Conservation (phyloP, 2,329 filamentous ascomycete species). For the Pseudogymnoascus sp. region DNA sequence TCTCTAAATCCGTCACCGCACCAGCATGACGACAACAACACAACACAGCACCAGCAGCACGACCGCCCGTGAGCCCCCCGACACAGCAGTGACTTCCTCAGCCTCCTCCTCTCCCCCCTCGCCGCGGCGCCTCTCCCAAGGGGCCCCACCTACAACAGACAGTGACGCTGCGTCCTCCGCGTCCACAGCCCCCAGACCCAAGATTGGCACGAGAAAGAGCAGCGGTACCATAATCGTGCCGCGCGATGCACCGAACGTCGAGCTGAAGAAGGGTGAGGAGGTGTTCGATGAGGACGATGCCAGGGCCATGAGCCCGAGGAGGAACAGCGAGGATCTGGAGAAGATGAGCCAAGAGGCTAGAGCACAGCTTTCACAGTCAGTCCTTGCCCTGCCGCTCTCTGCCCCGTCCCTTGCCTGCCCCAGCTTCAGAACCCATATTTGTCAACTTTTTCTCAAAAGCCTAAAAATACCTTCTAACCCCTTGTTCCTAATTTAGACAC, state of each 20-base stretch:
- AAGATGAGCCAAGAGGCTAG: conserved; percentile 77
- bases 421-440: background rate
- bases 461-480: background rate
- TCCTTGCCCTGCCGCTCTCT: conserved; percentile 22
- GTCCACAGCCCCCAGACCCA: conserved; percentile 35
- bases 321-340: conserved; percentile 86
- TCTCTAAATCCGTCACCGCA: conserved; percentile 8
- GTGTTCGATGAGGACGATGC: conserved; percentile 76
- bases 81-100: background rate
- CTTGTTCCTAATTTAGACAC: conserved; percentile 50
- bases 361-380: conserved; percentile 48
- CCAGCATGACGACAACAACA: conserved; percentile 8
- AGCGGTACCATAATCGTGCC: conserved; percentile 78
- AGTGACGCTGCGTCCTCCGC: conserved; percentile 6
- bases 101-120: background rate
- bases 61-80: conserved; percentile 4
- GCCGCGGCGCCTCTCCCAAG: conserved; percentile 7
- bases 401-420: background rate
- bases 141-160: background rate
- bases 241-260: conserved; percentile 64
- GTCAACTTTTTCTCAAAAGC: background rate
- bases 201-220: conserved; percentile 64
- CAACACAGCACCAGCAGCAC: conserved; percentile 7
- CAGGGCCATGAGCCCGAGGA: conserved; percentile 84
- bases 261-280: conserved; percentile 59